Conservation (phyloP, 2,329 filamentous ascomycete genomes). For the Pezicula radicicola region DNA sequence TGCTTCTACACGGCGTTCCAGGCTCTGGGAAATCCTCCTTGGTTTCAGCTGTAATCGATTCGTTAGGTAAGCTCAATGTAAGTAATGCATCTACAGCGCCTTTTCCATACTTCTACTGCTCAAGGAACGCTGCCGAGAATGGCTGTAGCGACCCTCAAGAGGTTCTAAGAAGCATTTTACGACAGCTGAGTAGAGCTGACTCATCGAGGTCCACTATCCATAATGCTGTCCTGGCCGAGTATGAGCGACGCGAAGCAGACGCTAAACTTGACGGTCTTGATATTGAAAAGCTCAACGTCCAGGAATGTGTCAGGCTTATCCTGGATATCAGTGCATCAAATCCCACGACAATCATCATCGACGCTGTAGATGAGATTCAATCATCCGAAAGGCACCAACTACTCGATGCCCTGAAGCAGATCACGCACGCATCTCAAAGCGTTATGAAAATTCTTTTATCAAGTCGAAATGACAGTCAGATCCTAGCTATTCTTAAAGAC, state of each 20-base stretch:
- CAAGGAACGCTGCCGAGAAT: not conserved
- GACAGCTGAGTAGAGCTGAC: not conserved
- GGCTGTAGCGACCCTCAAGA: not conserved
- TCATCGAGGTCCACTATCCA: not conserved
- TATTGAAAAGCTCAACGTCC: not conserved
- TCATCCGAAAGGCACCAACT: conserved; percentile 1
- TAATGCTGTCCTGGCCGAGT: not conserved
- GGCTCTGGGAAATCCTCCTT: not conserved
- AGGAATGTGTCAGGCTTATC: conserved; percentile 6
- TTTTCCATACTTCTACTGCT: conserved; percentile 1
- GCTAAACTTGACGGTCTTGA: not conserved
- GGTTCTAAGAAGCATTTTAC: not conserved
- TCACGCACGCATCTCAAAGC: conserved; percentile 2
- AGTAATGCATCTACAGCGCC: not conserved
- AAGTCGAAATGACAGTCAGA: conserved; percentile 7
- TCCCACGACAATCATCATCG: conserved; percentile 10
- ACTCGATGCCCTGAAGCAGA: conserved; percentile 3
- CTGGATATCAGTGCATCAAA: conserved; percentile 1
- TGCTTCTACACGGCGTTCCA: not conserved
- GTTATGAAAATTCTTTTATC: conserved; percentile 9
- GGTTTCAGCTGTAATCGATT: not conserved
- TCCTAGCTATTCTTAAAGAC: not conserved
- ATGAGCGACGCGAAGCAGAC: not conserved
- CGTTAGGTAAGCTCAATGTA: not conserved
- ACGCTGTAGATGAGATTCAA: conserved; percentile 10